Evolutionary conservation across 1,284 basidiomycete genomes (phyloP).

Genomic region (Ceratobasidium sp.): DNA sequence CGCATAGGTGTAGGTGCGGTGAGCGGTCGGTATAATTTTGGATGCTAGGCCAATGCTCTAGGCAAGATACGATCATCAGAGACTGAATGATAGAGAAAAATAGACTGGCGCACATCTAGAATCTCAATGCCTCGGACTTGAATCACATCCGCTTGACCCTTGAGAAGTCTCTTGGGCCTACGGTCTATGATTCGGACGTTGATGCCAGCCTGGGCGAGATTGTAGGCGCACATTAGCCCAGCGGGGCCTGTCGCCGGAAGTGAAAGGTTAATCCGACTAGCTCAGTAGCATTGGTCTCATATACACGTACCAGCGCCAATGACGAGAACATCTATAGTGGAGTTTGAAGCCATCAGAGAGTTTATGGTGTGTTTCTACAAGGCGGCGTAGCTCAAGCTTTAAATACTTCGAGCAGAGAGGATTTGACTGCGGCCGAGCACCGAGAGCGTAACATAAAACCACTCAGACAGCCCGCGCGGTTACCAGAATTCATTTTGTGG

Average conservation of each 20-base stretch:
- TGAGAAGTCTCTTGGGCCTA: conserved; percentile 1
- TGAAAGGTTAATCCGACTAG: background rate
- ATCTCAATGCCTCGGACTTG: conserved; percentile 30
- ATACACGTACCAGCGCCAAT: conserved; percentile 31
- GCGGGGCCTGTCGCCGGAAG: conserved; percentile 11
- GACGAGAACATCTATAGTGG: conserved; percentile 22
- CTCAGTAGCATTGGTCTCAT: background rate
- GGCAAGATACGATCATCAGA: background rate
- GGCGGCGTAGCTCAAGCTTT: background rate
- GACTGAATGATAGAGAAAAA: background rate
- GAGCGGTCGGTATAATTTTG: background rate
- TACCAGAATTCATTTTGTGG: background rate
- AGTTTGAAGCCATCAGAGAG: conserved; percentile 2
- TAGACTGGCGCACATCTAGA: conserved; percentile 6
- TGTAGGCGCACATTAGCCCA: conserved; percentile 31
- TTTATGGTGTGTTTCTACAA: background rate
- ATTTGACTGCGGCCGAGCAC: background rate
- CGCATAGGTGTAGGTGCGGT: background rate
- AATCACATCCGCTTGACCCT: conserved; percentile 22
- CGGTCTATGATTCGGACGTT: conserved; percentile 17
- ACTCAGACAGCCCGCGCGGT: background rate
- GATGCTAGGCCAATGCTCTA: conserved; percentile 23
- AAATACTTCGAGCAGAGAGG: conserved; percentile 5
- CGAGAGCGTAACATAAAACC: background rate
- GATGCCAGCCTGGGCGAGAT: conserved; percentile 31